Evolutionary conservation across 2,329 filamentous ascomycete genomes (phyloP).

Genomic region (Colletotrichum plurivorum): DNA sequence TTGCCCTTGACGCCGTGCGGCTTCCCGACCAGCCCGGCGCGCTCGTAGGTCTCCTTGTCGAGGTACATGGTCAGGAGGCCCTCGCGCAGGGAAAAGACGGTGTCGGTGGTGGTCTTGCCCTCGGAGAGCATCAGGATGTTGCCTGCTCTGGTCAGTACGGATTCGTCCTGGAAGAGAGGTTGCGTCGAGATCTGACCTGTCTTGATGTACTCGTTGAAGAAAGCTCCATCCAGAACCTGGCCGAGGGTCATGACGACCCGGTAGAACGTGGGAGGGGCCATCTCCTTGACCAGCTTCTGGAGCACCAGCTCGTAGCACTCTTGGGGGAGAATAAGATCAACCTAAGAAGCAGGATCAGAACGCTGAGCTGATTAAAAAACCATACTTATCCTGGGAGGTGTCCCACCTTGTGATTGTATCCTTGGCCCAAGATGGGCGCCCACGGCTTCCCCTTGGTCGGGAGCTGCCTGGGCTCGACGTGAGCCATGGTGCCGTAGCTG

Average conservation of each 20-base stretch:
- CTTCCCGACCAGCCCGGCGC: slow-evolving; percentile 83
- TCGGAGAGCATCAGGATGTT: slow-evolving; percentile 88
- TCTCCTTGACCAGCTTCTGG: slow-evolving; percentile 61
- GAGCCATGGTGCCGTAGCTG: slow-evolving; percentile 76
- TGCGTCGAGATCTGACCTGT: slow-evolving; percentile 64
- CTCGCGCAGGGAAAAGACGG: slow-evolving; percentile 78
- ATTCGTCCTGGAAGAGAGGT: too few species aligned
- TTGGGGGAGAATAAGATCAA: slow-evolving; percentile 81
- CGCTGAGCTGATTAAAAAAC: too few species aligned
- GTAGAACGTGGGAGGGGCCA: slow-evolving; percentile 66
- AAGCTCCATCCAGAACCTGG: slow-evolving; percentile 79
- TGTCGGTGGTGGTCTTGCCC: slow-evolving; percentile 78
- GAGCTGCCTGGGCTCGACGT: slow-evolving; percentile 79
- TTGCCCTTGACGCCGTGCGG: slow-evolving; percentile 72
- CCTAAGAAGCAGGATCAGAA: slow-evolving; percentile 51
- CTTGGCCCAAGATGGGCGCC: slow-evolving; percentile 73
- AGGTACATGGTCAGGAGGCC: slow-evolving; percentile 83
- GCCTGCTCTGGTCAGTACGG: slow-evolving; percentile 62
- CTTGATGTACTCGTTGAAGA: slow-evolving; percentile 90
- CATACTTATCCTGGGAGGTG: too few species aligned
- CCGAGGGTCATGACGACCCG: slow-evolving; percentile 80
- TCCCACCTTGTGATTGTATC: slow-evolving; percentile 73
- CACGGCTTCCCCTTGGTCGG: slow-evolving; percentile 85
- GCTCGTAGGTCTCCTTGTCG: slow-evolving; percentile 86
- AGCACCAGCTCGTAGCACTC: slow-evolving; percentile 70